These are phyloP conservation scores for Candida maltosa DNA, from an alignment of 805 yeast species.

Conservation along the genomic window DNA sequence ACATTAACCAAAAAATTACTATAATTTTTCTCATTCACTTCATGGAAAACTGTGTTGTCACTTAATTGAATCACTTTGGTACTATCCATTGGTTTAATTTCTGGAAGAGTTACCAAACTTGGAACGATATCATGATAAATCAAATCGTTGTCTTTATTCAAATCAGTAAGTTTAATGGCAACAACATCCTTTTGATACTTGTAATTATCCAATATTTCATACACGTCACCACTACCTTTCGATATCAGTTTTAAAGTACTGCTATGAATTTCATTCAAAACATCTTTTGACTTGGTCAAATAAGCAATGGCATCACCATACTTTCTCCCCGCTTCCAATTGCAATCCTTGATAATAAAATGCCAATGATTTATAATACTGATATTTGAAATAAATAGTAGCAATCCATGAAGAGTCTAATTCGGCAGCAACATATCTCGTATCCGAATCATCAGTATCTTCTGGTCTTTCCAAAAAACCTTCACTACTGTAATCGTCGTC, in stretches of 20 bases:
- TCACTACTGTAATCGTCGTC: slow-evolving; percentile 11
- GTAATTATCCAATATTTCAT: slow-evolving; percentile 37
- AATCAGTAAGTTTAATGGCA: slow-evolving; percentile 32
- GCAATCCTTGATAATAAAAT: slow-evolving; percentile 55
- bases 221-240: slow-evolving; percentile 20
- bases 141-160: slow-evolving; percentile 83
- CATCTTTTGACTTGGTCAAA: slow-evolving; percentile 47
- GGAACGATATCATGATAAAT: slow-evolving; percentile 83
- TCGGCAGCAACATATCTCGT: slow-evolving; percentile 19
- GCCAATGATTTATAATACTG: slow-evolving; percentile 59
- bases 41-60: slow-evolving; percentile 40
- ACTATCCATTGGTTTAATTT: slow-evolving; percentile 66
- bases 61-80: slow-evolving; percentile 57
- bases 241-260: slow-evolving; percentile 21
- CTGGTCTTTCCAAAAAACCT: slow-evolving; percentile 5
- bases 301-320: slow-evolving; percentile 77
- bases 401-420: slow-evolving; percentile 47
- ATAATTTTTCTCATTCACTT: slow-evolving; percentile 35
- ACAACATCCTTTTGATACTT: slow-evolving; percentile 41
- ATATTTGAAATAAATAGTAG: slow-evolving; percentile 48
- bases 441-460: slow-evolving; percentile 7
- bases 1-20: slow-evolving; percentile 69
- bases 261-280: slow-evolving; percentile 31
- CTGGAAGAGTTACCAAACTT: slow-evolving; percentile 53
- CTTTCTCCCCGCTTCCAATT: slow-evolving; percentile 52